Evolutionary conservation across 1,284 basidiomycete genomes (phyloP).

Genomic region (Cryptococcus sp.): DNA sequence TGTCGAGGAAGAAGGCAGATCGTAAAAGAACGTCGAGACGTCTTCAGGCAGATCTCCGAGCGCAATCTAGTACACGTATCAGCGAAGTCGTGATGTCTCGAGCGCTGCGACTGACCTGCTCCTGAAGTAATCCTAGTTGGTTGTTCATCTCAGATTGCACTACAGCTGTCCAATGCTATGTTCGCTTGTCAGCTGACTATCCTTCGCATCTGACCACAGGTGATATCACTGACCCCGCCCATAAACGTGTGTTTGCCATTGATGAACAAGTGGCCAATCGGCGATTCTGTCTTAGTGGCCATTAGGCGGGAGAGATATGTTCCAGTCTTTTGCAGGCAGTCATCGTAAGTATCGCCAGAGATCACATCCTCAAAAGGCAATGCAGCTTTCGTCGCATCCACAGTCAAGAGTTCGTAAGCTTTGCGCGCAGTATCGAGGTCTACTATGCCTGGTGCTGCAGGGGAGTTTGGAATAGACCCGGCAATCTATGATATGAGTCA

Average conservation of each 20-base stretch:
- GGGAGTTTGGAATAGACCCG: slow-evolving; percentile 22
- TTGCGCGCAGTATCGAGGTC: slow-evolving; percentile 25
- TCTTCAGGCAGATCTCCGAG: slow-evolving; percentile 62
- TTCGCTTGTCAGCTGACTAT: too few relatives aligned
- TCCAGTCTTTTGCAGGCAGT: slow-evolving; percentile 21
- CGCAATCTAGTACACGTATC: slow-evolving; percentile 61
- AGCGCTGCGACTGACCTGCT: slow-evolving; percentile 58
- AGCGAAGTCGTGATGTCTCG: slow-evolving; percentile 7
- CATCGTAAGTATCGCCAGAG: slow-evolving; percentile 38
- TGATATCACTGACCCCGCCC: slow-evolving; percentile 62
- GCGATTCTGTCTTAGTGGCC: slow-evolving; percentile 30
- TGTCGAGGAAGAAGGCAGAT: slow-evolving; percentile 69
- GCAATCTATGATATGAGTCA: slow-evolving; percentile 21
- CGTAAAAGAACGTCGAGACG: slow-evolving; percentile 81
- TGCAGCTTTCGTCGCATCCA: slow-evolving; percentile 17
- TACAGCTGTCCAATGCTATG: slow-evolving; percentile 59
- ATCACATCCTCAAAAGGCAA: slow-evolving; percentile 53
- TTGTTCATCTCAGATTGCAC: slow-evolving; percentile 65
- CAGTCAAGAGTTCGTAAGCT: slow-evolving; percentile 35
- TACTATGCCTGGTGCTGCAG: slow-evolving; percentile 22
- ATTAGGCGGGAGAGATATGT: slow-evolving; percentile 39
- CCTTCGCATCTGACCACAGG: slow-evolving; percentile 3
- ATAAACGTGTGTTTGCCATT: slow-evolving; percentile 80
- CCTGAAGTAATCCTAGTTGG: slow-evolving; percentile 70
- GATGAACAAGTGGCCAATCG: slow-evolving; percentile 63